A percentile compares a stretch with the other conserved stretches of the same genome.
Evolutionary conservation across 2,329 filamentous ascomycete genomes (phyloP).

Genomic region (Scleromitrula shiraiana): DNA sequence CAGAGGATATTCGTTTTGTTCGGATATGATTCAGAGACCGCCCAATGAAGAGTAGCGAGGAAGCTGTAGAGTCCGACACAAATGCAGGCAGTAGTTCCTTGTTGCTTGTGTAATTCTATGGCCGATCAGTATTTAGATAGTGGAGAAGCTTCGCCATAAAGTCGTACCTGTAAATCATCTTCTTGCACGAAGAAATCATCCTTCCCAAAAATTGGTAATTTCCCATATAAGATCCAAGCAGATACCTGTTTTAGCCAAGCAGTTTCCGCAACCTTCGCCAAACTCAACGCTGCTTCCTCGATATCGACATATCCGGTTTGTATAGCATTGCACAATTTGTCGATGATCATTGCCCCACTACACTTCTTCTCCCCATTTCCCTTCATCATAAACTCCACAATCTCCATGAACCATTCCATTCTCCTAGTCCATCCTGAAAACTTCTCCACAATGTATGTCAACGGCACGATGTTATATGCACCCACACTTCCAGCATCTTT

Average conservation of each 20-base stretch:
- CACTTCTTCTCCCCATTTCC: slow-evolving; percentile 35
- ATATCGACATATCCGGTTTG: slow-evolving; percentile 87
- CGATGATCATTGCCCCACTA: slow-evolving; percentile 66
- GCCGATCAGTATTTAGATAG: background rate
- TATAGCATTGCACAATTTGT: slow-evolving; percentile 65
- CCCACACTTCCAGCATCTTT: slow-evolving; percentile 76
- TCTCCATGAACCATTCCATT: slow-evolving; percentile 78
- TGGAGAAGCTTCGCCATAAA: background rate
- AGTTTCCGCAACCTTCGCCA: slow-evolving; percentile 73
- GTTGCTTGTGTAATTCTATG: slow-evolving; percentile 50
- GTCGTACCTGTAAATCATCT: slow-evolving; percentile 19
- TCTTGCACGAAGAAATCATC: slow-evolving; percentile 79
- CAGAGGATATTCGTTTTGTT: slow-evolving; percentile 38
- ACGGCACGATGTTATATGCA: slow-evolving; percentile 85
- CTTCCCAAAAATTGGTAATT: slow-evolving; percentile 66
- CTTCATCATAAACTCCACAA: slow-evolving; percentile 59
- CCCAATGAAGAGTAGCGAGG: slow-evolving; percentile 84
- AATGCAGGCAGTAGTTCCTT: slow-evolving; percentile 66
- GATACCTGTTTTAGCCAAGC: slow-evolving; percentile 89
- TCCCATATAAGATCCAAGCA: slow-evolving; percentile 85
- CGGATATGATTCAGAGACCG: slow-evolving; percentile 81
- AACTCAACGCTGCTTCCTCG: slow-evolving; percentile 62
- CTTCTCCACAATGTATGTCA: slow-evolving; percentile 75
- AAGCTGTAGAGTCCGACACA: slow-evolving; percentile 64
- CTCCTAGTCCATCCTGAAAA: slow-evolving; percentile 81